Conservation (phyloP, 768 basidiomycete species). For the Mrakia blollopis region DNA sequence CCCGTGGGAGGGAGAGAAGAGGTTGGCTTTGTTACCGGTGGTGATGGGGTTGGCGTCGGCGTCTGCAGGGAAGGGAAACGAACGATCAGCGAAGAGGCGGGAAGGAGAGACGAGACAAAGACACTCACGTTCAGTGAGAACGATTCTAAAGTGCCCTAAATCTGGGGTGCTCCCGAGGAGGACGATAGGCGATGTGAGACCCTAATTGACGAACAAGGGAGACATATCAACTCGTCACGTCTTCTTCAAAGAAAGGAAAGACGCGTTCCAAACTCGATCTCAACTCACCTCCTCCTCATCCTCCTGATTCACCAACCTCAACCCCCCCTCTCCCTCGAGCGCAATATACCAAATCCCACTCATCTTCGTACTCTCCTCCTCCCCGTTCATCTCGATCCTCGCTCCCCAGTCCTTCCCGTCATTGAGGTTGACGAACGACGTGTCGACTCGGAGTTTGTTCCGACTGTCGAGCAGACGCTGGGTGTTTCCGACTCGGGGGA, state of each 20-base stretch:
- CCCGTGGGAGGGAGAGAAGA: constrained; percentile 60
- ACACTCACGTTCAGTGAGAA: constrained; percentile 64
- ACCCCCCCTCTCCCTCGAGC: constrained; percentile 74
- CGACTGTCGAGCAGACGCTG: constrained; percentile 72
- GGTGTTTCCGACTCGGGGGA: constrained; percentile 75
- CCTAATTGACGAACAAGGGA: constrained; percentile 49
- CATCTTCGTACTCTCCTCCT: constrained; percentile 65
- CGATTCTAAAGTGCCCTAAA: constrained; percentile 74
- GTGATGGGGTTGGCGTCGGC: constrained; percentile 56
- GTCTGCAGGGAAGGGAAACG: constrained; percentile 47
- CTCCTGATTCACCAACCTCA: constrained; percentile 63
- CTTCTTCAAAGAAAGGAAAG: not conserved
- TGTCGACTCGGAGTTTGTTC: constrained; percentile 81
- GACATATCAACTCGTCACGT: not conserved
- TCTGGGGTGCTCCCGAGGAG: constrained; percentile 71
- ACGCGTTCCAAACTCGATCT: not conserved
- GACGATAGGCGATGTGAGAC: constrained; percentile 62
- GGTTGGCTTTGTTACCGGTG: constrained; percentile 55
- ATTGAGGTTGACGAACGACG: constrained; percentile 65
- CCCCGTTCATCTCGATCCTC: constrained; percentile 46
- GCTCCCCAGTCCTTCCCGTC: constrained; percentile 29
- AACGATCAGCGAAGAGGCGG: not conserved
- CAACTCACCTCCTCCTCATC: constrained; percentile 66
- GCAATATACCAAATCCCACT: constrained; percentile 84
- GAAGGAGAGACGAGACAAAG: not conserved